Conservation (phyloP, 192 early-diverging fungal genomes). For the Coemansia sp. region DNA sequence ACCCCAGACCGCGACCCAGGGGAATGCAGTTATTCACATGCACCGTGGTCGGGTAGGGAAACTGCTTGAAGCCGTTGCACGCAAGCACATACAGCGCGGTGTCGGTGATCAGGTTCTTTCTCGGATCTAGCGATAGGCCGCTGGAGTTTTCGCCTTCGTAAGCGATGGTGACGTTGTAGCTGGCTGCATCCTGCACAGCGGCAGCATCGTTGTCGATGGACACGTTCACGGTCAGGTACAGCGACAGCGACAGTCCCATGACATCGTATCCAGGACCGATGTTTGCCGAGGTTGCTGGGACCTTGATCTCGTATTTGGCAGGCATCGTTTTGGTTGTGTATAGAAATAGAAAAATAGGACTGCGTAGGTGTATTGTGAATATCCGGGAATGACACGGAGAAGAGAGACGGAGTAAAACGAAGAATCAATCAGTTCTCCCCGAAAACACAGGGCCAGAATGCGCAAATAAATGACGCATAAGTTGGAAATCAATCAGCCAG, state of each 20-base stretch:
- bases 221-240: constrained; percentile 76
- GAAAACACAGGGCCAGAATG: too few relatives aligned
- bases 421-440: too few relatives aligned
- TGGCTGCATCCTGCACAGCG: neutral
- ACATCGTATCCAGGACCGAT: constrained; percentile 98
- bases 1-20: constrained; percentile 95
- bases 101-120: constrained; percentile 87
- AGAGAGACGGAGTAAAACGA: neutral
- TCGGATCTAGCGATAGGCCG: constrained; percentile 78
- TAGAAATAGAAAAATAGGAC: neutral
- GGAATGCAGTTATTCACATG: constrained; percentile 90
- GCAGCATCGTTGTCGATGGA: constrained; percentile 11
- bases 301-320: constrained; percentile 59
- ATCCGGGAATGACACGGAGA: neutral
- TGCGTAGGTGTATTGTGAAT: neutral
- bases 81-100: constrained; percentile 87
- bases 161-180: constrained; percentile 50
- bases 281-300: constrained; percentile 97
- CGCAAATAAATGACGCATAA: too few relatives aligned
- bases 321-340: constrained; percentile 1
- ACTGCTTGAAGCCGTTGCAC: constrained; percentile 60
- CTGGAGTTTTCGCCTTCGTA: constrained; percentile 53
- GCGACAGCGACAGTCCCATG: constrained; percentile 86
- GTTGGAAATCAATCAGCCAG: too few relatives aligned
- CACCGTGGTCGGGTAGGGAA: constrained; percentile 68